Evolutionary conservation across 768 basidiomycete genomes (phyloP).

Genomic region (Lactarius sanguifluus): DNA sequence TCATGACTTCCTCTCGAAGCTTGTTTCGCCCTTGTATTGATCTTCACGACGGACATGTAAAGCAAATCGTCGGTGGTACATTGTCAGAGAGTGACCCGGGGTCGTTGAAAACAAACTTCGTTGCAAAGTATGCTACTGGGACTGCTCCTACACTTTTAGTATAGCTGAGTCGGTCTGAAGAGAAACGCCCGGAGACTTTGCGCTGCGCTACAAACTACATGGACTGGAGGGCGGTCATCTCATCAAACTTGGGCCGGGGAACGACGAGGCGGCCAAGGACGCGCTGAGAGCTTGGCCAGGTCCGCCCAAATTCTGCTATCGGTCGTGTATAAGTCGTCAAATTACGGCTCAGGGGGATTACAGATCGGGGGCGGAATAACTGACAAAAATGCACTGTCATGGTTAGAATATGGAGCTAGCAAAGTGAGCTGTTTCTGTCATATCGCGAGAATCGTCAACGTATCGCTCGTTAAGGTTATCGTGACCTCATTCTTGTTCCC

Average conservation of each 20-base stretch:
- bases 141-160: constrained; percentile 3
- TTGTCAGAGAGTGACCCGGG: constrained; percentile 66
- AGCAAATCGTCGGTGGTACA: constrained; percentile 97
- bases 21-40: constrained; percentile 94
- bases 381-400: constrained; percentile 72
- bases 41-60: constrained; percentile 92
- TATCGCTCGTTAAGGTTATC: constrained; percentile 63
- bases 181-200: constrained; percentile 76
- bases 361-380: constrained; percentile 96
- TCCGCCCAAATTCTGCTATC: constrained; percentile 33
- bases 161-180: constrained; percentile 41
- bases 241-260: constrained; percentile 90
- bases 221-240: constrained; percentile 86
- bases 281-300: constrained; percentile 86
- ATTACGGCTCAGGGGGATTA: constrained; percentile 43
- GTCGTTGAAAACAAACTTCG: constrained; percentile 81
- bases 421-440: constrained; percentile 54
- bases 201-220: constrained; percentile 69
- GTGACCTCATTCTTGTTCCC: constrained; percentile 98
- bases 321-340: neutral
- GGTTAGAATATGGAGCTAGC: constrained; percentile 87
- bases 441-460: constrained; percentile 1
- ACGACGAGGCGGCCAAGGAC: constrained; percentile 84
- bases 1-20: constrained; percentile 36
- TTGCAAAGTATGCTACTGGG: constrained; percentile 64